These are phyloP conservation scores for Penicillium sp. DNA, from an alignment of 2,329 filamentous ascomycete genomes.

Conservation along the genomic window DNA sequence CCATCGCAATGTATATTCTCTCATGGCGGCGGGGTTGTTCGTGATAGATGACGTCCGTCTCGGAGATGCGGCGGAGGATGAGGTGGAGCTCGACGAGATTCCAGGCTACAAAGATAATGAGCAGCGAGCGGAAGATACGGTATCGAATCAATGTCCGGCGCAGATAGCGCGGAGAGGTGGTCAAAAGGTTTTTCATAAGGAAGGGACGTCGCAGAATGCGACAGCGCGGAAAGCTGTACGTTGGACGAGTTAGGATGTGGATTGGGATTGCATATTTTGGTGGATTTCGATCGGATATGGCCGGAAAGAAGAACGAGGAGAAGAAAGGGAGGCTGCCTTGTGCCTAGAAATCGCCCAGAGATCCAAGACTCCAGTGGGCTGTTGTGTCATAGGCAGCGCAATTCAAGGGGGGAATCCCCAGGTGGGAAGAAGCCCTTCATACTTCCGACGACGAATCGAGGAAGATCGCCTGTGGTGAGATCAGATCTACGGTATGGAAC, in stretches of 20 bases:
- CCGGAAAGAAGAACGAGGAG: conserved; percentile 1
- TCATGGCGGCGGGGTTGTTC: conserved; percentile 23
- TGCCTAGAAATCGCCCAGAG: conserved; percentile 9
- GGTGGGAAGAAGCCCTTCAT: conserved; percentile 15
- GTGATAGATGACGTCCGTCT: conserved; percentile 16
- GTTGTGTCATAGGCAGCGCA: not conserved
- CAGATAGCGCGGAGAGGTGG: conserved; percentile 16
- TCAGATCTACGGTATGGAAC: conserved; percentile 8
- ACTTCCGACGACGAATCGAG: conserved; percentile 14
- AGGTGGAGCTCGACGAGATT: conserved; percentile 27
- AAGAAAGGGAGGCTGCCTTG: not conserved
- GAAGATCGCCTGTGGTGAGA: conserved; percentile 8
- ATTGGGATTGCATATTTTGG: conserved; percentile 7
- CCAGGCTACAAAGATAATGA: conserved; percentile 26
- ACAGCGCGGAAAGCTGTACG: not conserved
- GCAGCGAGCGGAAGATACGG: conserved; percentile 25
- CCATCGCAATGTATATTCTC: conserved; percentile 67
- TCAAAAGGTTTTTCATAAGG: conserved; percentile 23
- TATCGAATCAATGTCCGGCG: conserved; percentile 19
- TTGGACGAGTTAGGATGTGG: not conserved
- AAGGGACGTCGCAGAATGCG: conserved; percentile 11
- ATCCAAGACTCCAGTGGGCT: conserved; percentile 1
- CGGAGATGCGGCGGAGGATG: conserved; percentile 22
- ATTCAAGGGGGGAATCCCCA: conserved; percentile 15
- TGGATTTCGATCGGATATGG: conserved; percentile 4